Conservation (phyloP, 805 yeast species). For the Kazachstania kunashirensis region DNA sequence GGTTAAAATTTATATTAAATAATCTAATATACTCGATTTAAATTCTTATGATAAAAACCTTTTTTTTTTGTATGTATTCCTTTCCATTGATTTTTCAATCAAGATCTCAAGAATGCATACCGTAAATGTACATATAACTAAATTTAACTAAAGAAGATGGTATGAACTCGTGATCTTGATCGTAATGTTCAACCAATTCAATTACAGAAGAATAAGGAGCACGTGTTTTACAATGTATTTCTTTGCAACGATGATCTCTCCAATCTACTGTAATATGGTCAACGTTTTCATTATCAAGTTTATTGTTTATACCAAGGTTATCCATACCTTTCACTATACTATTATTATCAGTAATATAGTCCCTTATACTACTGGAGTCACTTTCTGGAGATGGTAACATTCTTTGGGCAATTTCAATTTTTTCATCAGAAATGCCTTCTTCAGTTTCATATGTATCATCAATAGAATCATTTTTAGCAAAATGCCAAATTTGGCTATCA, state of each 20-base stretch:
- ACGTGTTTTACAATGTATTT: constrained; percentile 1
- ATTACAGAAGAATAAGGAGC: constrained; percentile 8
- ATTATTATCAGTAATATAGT: neutral
- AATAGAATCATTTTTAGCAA: neutral
- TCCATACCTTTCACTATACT: neutral
- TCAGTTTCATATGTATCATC: neutral
- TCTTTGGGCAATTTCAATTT: too few species aligned
- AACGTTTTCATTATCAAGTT: too few species aligned
- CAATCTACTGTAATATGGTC: constrained; percentile 4
- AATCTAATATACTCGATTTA: too few species aligned
- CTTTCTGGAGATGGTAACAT: constrained; percentile 5
- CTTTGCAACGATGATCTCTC: constrained; percentile 12
- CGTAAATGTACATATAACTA: constrained; percentile 11
- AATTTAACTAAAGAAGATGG: constrained; percentile 17
- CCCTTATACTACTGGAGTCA: neutral
- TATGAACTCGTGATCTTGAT: constrained; percentile 14
- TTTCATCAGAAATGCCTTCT: neutral
- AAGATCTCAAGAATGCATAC: too few species aligned
- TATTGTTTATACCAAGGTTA: neutral
- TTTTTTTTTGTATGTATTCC: too few species aligned
- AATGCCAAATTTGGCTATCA: constrained; percentile 3
- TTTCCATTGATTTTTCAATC: too few species aligned
- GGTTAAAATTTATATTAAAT: too few species aligned
- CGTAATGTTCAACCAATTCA: constrained; percentile 20
- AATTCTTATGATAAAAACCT: too few species aligned